Evolutionary conservation across 495 filamentous ascomycete genomes (phyloP).

Genomic region (Entonaema liquescens): DNA sequence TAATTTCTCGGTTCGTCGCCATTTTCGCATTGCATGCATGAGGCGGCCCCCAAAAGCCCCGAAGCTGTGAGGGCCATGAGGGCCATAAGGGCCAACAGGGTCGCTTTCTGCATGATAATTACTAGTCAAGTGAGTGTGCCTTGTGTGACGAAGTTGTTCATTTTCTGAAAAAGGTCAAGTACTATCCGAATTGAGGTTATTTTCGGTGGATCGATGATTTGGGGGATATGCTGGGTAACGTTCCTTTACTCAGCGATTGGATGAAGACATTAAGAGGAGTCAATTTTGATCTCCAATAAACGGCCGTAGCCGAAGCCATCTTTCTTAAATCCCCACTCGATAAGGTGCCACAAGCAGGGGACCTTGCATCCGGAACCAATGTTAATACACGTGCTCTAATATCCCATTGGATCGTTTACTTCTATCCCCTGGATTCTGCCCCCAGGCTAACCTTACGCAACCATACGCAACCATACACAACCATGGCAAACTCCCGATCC

Average conservation of each 20-base stretch:
- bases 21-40: constrained; percentile 17
- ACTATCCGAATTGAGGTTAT: constrained; percentile 17
- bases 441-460: constrained; percentile 6
- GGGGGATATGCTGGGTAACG: constrained; percentile 16
- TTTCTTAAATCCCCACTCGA: constrained; percentile 15
- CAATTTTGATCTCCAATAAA: constrained; percentile 35
- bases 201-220: constrained; percentile 17
- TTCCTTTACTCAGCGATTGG: constrained; percentile 26
- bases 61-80: background rate
- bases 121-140: constrained; percentile 5
- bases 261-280: constrained; percentile 10
- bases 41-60: constrained; percentile 12
- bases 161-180: background rate
- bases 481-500: constrained; percentile 26
- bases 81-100: background rate
- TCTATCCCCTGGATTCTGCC: constrained; percentile 25
- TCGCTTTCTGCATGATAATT: constrained; percentile 21
- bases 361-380: constrained; percentile 29
- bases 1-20: constrained; percentile 16
- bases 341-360: constrained; percentile 24
- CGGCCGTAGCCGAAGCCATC: constrained; percentile 33
- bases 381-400: constrained; percentile 23
- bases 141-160: constrained; percentile 19
- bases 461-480: background rate
- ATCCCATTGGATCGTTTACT: constrained; percentile 16